These are phyloP conservation scores for Theobroma cacao DNA, from an alignment of 345 rosid genomes.

Conservation along the genomic window DNA sequence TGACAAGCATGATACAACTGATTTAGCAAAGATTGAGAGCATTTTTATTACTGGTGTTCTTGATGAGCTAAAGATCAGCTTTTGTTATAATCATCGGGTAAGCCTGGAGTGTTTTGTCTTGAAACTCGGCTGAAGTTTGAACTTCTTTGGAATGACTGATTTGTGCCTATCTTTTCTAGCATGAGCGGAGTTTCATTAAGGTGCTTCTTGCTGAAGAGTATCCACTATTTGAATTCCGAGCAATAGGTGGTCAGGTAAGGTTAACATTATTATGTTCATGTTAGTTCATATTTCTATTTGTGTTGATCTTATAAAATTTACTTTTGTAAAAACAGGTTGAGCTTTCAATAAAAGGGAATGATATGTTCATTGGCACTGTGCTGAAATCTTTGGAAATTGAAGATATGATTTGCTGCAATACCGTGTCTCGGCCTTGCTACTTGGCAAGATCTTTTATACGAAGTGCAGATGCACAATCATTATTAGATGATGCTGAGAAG, in stretches of 20 bases:
- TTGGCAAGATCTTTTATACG: slow-evolving; percentile 85
- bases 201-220: slow-evolving; percentile 82
- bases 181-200: slow-evolving; percentile 52
- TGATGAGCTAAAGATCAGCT: slow-evolving; percentile 82
- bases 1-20: slow-evolving; percentile 35
- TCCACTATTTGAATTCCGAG: slow-evolving; percentile 77
- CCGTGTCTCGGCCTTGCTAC: slow-evolving; percentile 54
- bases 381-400: slow-evolving; percentile 92
- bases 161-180: slow-evolving; percentile 39
- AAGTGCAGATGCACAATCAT: slow-evolving; percentile 42
- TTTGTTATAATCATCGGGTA: slow-evolving; percentile 71
- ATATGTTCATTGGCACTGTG: slow-evolving; percentile 82
- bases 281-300: slow-evolving; percentile 14
- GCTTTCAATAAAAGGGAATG: slow-evolving; percentile 71
- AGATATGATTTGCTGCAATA: slow-evolving; percentile 68
- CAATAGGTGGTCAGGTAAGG: slow-evolving; percentile 90
- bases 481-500: slow-evolving; percentile 37
- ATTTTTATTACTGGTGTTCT: slow-evolving; percentile 81
- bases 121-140: slow-evolving; percentile 13
- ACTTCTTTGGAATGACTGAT: slow-evolving; percentile 27
- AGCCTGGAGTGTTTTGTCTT: slow-evolving; percentile 17
- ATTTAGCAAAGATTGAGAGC: slow-evolving; percentile 50
- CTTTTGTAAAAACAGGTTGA: slow-evolving; percentile 61
- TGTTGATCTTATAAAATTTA: slow-evolving; percentile 20
- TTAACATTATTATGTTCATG: slow-evolving; percentile 8